These are phyloP conservation scores for Metschnikowia koreensis DNA, from an alignment of 805 yeast species.

Conservation along the genomic window DNA sequence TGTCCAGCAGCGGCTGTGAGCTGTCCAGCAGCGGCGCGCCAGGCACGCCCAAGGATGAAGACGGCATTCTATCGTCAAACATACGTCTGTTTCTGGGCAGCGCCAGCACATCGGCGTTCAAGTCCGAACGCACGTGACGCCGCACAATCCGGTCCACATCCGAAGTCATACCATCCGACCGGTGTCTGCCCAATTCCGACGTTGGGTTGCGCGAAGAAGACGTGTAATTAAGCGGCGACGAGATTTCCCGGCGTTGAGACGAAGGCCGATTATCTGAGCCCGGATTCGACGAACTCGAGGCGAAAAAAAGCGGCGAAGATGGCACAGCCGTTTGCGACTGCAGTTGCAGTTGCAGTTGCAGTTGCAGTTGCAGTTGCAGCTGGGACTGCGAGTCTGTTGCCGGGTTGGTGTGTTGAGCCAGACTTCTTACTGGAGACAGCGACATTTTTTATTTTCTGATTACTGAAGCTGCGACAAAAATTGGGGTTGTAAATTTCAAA, in stretches of 20 bases:
- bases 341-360: no score
- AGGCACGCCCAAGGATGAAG: constrained; percentile 14
- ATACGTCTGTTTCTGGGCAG: constrained; percentile 60
- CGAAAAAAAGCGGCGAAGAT: constrained; percentile 56
- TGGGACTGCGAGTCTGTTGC: constrained; percentile 3
- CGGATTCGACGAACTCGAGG: constrained; percentile 46
- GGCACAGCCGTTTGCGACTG: constrained; percentile 44
- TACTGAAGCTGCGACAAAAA: no score
- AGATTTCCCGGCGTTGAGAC: constrained; percentile 31
- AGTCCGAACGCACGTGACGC: constrained; percentile 71
- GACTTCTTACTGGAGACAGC: constrained; percentile 20
- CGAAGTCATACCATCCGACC: constrained; percentile 46
- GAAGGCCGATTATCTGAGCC: constrained; percentile 32
- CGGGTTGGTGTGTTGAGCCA: constrained; percentile 15
- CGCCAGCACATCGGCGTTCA: constrained; percentile 68
- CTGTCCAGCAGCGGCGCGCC: constrained; percentile 24
- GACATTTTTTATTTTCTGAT: constrained; percentile 12
- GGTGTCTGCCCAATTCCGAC: constrained; percentile 35
- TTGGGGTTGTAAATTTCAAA: no score
- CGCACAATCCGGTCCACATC: constrained; percentile 45
- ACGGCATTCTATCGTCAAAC: constrained; percentile 41
- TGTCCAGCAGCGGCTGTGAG: constrained; percentile 26
- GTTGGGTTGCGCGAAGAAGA: constrained; percentile 37
- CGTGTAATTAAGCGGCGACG: constrained; percentile 52
- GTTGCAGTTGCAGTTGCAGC: constrained; percentile 32